Evolutionary conservation across 192 early-diverging fungal genomes (phyloP), one percentile per base, ranked within the genome.

Genomic region (Coemansia sp.): DNA sequence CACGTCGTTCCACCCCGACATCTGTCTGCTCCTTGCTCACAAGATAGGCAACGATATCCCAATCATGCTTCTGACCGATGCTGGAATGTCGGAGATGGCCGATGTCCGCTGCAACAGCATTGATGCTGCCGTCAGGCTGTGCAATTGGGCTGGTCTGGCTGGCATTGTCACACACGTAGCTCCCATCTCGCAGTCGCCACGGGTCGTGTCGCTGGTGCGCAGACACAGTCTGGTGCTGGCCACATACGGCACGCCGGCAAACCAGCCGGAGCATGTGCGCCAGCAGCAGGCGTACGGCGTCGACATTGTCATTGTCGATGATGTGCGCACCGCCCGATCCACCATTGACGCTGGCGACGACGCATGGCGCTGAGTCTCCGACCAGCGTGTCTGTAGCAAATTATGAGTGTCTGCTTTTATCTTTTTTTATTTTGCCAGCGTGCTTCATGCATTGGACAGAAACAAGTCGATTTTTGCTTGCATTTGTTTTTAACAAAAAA

Each of bases 1-100:
- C 79, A 95, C 95, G 1, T 91, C 91, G 16, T 98, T 98, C 75
- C 92, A 96, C 71, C 92, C 96, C 0, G 94, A 97, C 65, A 86
- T 91, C 60, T 94, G 92, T 67, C 75, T 93, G 50, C 75, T 95
- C 72, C 81, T 95, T 13, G 92, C 90, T 40, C 81, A 93, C 73
- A 98, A 98, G 82, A 90, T 95, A 65, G 89, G 88, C 52, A 88
- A 87, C 61, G 71, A 72, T 56, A 92, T 92, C 69, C 94, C 94
- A 2, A 89, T 96, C n/a, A 92, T 96, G 72, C 92, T 96, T 79
- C 84, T 98, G 64, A 94, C 95, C 0, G 92, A 94, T 61, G 93
- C 87, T 38, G 94, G 94, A 32, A 88, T 87, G 26, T 72, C 85
- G 3, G 81, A 73, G 8, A 89, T 92, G 79, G 90, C 87, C 4